Conservation (phyloP, 1,284 basidiomycete genomes). For the Hypsizygus ulmarius region DNA sequence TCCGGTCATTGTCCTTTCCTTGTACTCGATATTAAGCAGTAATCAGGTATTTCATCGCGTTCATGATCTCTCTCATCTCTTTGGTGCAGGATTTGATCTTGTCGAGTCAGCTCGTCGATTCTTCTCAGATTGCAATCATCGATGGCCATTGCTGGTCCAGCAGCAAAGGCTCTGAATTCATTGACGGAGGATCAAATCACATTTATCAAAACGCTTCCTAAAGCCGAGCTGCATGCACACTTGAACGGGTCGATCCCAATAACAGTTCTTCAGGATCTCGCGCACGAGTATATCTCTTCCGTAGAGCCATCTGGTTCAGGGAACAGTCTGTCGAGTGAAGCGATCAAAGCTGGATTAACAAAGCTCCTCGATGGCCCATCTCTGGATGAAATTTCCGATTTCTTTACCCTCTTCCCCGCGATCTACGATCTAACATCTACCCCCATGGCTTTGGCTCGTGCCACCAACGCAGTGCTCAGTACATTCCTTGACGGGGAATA, state of each 20-base stretch:
- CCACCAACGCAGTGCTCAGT: slow-evolving; percentile 59
- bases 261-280: slow-evolving; percentile 61
- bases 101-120: too few relatives aligned
- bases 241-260: slow-evolving; percentile 81
- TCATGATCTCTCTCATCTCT: too few relatives aligned
- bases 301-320: slow-evolving; percentile 7
- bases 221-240: slow-evolving; percentile 82
- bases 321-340: slow-evolving; percentile 23
- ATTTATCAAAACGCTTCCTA: slow-evolving; percentile 64
- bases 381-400: slow-evolving; percentile 59
- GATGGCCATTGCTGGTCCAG: slow-evolving; percentile 32
- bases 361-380: slow-evolving; percentile 50
- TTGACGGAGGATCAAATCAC: slow-evolving; percentile 48
- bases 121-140: background rate
- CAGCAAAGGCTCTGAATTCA: slow-evolving; percentile 46
- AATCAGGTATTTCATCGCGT: too few relatives aligned
- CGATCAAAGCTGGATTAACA: slow-evolving; percentile 43
- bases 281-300: slow-evolving; percentile 37
- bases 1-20: too few relatives aligned
- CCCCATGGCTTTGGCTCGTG: slow-evolving; percentile 47
- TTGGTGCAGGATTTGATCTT: too few relatives aligned
- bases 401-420: slow-evolving; percentile 72
- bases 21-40: too few relatives aligned
- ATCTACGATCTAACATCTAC: slow-evolving; percentile 75
- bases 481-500: slow-evolving; percentile 53